A percentile compares a stretch with the other conserved stretches of the same genome.
These are phyloP conservation scores for Musa beccarii DNA, from an alignment of 176 grass and related monocot genomes.

Conservation along the genomic window DNA sequence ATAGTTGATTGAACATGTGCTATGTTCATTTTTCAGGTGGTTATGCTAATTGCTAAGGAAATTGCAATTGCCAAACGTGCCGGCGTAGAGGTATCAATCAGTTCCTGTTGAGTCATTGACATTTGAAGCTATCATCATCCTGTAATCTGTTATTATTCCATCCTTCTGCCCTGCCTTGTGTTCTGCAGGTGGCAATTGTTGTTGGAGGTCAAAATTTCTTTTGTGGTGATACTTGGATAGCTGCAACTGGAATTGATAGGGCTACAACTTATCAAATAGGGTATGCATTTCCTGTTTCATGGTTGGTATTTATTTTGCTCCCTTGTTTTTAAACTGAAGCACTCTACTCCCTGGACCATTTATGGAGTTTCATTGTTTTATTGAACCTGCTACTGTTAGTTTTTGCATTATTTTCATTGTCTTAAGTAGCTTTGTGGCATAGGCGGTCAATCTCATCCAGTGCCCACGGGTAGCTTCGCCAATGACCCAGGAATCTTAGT, in stretches of 20 bases:
- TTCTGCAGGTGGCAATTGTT: conserved; percentile 70
- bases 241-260: conserved; percentile 71
- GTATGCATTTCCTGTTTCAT: conserved; percentile 21
- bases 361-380: too few species aligned
- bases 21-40: conserved; percentile 38
- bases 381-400: too few species aligned
- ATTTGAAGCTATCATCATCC: conserved; percentile 1
- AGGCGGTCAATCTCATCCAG: too few species aligned
- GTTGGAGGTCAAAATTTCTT: conserved; percentile 88
- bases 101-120: background rate
- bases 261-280: conserved; percentile 71
- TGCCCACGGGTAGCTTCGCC: too few species aligned
- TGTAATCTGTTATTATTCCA: conserved; percentile 13
- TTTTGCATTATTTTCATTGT: too few species aligned
- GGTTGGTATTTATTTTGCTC: background rate
- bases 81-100: conserved; percentile 55
- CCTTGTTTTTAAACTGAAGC: background rate
- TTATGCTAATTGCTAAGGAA: conserved; percentile 91
- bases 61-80: conserved; percentile 62
- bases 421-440: too few species aligned
- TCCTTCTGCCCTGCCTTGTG: background rate
- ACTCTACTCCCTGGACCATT: too few species aligned
- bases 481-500: too few species aligned
- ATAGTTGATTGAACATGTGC: background rate
- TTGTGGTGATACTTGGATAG: conserved; percentile 62